These are phyloP conservation scores for Didymella pomorum DNA, from an alignment of 2,329 filamentous ascomycete genomes.

Conservation along the genomic window DNA sequence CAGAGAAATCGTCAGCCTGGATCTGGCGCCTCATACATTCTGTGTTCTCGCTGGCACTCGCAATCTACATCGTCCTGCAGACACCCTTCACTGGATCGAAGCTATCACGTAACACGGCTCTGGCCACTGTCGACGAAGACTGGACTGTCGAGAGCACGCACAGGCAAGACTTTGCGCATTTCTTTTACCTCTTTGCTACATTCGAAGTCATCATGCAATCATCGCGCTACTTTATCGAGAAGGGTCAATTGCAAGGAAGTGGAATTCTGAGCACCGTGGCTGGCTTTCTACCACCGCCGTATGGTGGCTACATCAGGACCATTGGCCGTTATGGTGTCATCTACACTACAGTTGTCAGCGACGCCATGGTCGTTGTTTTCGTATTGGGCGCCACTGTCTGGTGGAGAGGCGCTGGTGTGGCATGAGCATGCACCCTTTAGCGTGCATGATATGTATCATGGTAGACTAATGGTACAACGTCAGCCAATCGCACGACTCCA, in stretches of 20 bases:
- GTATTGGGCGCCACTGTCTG: slow-evolving; percentile 69
- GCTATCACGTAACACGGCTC: slow-evolving; percentile 63
- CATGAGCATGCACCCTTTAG: slow-evolving; percentile 26
- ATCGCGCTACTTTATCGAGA: slow-evolving; percentile 74
- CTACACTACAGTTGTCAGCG: slow-evolving; percentile 73
- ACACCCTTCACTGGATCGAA: slow-evolving; percentile 75
- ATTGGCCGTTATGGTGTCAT: slow-evolving; percentile 73
- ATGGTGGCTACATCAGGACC: slow-evolving; percentile 68
- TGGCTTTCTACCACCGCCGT: slow-evolving; percentile 71
- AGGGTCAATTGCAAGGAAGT: slow-evolving; percentile 62
- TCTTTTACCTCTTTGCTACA: slow-evolving; percentile 84
- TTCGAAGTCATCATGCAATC: slow-evolving; percentile 77
- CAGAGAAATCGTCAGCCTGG: slow-evolving; percentile 56
- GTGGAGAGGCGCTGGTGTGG: slow-evolving; percentile 54
- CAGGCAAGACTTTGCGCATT: slow-evolving; percentile 58
- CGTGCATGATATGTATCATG: slow-evolving; percentile 5
- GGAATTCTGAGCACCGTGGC: slow-evolving; percentile 71
- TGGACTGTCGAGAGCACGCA: slow-evolving; percentile 46
- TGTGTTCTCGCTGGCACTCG: slow-evolving; percentile 73
- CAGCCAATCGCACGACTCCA: neutral
- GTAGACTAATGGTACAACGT: slow-evolving; percentile 20
- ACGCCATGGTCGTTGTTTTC: slow-evolving; percentile 80
- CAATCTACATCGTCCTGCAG: slow-evolving; percentile 72
- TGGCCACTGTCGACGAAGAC: slow-evolving; percentile 50
- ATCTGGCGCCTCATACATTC: slow-evolving; percentile 79